Conservation (phyloP, 768 basidiomycete species). For the Phlegmacium glaucopus region DNA sequence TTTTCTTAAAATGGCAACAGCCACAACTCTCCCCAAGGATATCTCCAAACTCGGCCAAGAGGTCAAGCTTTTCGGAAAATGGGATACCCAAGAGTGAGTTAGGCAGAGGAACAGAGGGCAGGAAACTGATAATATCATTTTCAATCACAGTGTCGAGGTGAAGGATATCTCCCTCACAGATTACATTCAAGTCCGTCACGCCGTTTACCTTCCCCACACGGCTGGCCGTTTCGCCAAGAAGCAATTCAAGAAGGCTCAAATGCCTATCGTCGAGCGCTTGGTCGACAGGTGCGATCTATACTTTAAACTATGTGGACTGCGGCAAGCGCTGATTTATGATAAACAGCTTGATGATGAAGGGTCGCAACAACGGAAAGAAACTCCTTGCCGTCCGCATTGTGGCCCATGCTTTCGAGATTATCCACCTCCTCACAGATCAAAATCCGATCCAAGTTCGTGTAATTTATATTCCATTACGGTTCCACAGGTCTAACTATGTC, state of each 20-base stretch:
- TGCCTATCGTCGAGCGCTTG: constrained; percentile 99
- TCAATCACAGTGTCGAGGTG: constrained; percentile 77
- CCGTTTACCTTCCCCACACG: constrained; percentile 97
- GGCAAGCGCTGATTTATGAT: not conserved
- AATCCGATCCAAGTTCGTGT: constrained; percentile 93
- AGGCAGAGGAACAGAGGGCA: constrained; percentile 5
- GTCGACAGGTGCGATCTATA: constrained; percentile 76
- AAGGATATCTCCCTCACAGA: constrained; percentile 99
- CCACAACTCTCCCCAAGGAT: constrained; percentile 76
- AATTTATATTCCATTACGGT: not conserved
- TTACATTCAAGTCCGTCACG: constrained; percentile 98
- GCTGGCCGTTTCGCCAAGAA: constrained; percentile 99
- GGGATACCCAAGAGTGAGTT: constrained; percentile 95
- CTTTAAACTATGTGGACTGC: not conserved
- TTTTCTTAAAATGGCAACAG: constrained; percentile 50
- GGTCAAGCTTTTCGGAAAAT: constrained; percentile 97
- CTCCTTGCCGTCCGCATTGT: constrained; percentile 98
- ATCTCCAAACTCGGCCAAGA: constrained; percentile 79
- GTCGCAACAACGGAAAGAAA: constrained; percentile 99
- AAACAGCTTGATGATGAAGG: constrained; percentile 98
- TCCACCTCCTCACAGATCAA: constrained; percentile 99
- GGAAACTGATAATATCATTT: constrained; percentile 11
- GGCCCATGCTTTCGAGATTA: constrained; percentile 98
- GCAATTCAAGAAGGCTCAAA: constrained; percentile 99
- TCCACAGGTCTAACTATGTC: not conserved